These are phyloP conservation scores for Adansonia madagascariensis DNA, from an alignment of 441 rosid genomes.

Conservation along the genomic window DNA sequence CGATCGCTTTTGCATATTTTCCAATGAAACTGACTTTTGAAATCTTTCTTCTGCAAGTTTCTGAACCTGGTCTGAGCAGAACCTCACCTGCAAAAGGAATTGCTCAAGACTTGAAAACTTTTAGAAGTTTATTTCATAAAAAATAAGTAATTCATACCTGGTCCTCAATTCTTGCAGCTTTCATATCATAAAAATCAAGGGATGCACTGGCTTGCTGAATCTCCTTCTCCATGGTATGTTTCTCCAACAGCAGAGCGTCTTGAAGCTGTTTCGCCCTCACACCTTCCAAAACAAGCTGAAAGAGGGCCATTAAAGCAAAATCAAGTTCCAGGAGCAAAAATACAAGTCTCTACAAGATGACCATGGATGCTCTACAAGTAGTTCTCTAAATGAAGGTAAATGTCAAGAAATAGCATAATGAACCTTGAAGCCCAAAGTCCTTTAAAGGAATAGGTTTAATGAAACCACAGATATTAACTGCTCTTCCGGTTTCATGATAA, in stretches of 20 bases:
- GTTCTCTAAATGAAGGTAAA: slow-evolving; percentile 1
- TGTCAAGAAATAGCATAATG: not conserved
- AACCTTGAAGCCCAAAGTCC: not conserved
- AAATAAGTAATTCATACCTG: slow-evolving; percentile 57
- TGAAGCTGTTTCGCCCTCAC: slow-evolving; percentile 73
- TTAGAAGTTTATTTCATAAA: slow-evolving; percentile 3
- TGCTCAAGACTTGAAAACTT: slow-evolving; percentile 11
- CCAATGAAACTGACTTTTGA: slow-evolving; percentile 56
- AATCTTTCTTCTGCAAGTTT: slow-evolving; percentile 69
- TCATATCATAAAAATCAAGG: slow-evolving; percentile 65
- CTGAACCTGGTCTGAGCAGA: slow-evolving; percentile 74
- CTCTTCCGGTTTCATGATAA: not conserved
- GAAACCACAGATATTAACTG: not conserved
- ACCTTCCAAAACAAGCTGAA: slow-evolving; percentile 92
- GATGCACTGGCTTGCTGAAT: slow-evolving; percentile 73
- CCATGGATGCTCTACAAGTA: slow-evolving; percentile 4
- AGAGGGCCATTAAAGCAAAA: slow-evolving; percentile 32
- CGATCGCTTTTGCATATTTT: slow-evolving; percentile 66
- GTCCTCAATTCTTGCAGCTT: slow-evolving; percentile 78
- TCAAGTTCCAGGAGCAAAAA: slow-evolving; percentile 21
- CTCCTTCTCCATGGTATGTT: slow-evolving; percentile 63
- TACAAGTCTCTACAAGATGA: not conserved
- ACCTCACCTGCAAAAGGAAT: slow-evolving; percentile 65
- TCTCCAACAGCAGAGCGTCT: slow-evolving; percentile 65
- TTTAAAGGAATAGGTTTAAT: not conserved